Conservation (phyloP, 805 yeast genomes). For the Schizosaccharomyces pombe region DNA sequence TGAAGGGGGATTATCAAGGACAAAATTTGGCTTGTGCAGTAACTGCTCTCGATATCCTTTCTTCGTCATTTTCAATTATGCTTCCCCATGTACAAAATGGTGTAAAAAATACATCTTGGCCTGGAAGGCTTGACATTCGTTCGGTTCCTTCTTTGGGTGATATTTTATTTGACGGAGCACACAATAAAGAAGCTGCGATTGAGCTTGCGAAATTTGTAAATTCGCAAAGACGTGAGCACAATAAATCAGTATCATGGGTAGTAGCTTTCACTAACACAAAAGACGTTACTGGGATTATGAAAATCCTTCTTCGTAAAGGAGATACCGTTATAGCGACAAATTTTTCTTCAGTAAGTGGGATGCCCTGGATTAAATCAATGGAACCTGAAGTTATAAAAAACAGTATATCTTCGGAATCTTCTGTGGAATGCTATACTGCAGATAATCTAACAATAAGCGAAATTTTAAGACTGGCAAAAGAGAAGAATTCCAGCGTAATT, state of each 20-base stretch:
- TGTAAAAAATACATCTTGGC: conserved; percentile 39
- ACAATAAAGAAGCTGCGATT: conserved; percentile 73
- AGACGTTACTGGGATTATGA: conserved; percentile 27
- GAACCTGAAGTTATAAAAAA: conserved; percentile 16
- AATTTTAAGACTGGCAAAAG: no score
- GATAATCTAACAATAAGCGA: no score
- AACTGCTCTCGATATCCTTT: conserved; percentile 5
- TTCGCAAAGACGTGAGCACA: conserved; percentile 11
- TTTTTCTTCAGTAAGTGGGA: conserved; percentile 53
- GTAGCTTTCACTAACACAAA: conserved; percentile 62
- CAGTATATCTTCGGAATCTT: not conserved
- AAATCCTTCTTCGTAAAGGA: conserved; percentile 23
- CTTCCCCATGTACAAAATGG: not conserved
- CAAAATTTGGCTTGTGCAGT: conserved; percentile 69
- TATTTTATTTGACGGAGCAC: conserved; percentile 96
- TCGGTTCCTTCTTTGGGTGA: conserved; percentile 38
- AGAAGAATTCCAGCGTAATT: conserved; percentile 23
- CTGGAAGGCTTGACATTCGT: conserved; percentile 97
- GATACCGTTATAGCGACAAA: conserved; percentile 41
- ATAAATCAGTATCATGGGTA: conserved; percentile 25
- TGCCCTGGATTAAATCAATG: conserved; percentile 74
- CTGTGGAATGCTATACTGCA: no score
- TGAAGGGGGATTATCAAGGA: conserved; percentile 80
- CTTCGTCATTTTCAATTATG: not conserved
- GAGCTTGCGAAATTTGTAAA: conserved; percentile 37